A percentile compares a stretch with the other conserved stretches of the same genome.
Conservation (phyloP, 192 early-diverging fungal species). For the Podila horticola region DNA sequence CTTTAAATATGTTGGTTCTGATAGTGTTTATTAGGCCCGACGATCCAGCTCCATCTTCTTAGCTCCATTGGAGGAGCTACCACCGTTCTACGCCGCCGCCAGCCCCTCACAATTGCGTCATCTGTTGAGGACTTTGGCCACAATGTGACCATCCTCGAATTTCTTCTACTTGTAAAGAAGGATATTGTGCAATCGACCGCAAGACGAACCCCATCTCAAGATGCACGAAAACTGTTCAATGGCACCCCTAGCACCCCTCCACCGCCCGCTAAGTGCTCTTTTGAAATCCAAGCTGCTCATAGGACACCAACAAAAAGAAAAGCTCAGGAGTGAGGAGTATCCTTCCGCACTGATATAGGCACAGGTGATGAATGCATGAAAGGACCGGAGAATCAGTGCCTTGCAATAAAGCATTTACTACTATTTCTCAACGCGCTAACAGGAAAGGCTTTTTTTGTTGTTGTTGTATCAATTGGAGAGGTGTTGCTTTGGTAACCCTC, state of each 20-base stretch:
- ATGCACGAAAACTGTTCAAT: conserved; percentile 10
- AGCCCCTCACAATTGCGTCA: conserved; percentile 11
- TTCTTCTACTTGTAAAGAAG: conserved; percentile 12
- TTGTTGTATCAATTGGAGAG: too few relatives aligned
- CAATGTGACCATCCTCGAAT: conserved; percentile 12
- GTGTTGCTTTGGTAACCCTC: too few relatives aligned
- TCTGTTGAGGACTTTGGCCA: background rate
- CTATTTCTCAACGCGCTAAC: too few relatives aligned
- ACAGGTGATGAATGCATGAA: too few relatives aligned
- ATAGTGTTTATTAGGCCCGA: background rate
- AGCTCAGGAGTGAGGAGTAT: background rate
- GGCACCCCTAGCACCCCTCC: background rate
- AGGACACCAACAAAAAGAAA: conserved; percentile 13
- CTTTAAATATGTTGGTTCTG: background rate
- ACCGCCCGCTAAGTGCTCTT: background rate
- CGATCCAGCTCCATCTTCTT: conserved; percentile 17
- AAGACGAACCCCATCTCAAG: conserved; percentile 2
- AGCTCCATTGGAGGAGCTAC: conserved; percentile 4
- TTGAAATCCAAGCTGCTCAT: conserved; percentile 5
- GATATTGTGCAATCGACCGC: conserved; percentile 12
- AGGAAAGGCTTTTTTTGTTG: too few relatives aligned
- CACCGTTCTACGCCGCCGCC: background rate
- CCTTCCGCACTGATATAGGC: too few relatives aligned
- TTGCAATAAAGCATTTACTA: too few relatives aligned
- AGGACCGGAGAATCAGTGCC: too few relatives aligned